These are phyloP conservation scores for Lentinula lateritia DNA, from an alignment of 768 basidiomycete species.

Conservation along the genomic window DNA sequence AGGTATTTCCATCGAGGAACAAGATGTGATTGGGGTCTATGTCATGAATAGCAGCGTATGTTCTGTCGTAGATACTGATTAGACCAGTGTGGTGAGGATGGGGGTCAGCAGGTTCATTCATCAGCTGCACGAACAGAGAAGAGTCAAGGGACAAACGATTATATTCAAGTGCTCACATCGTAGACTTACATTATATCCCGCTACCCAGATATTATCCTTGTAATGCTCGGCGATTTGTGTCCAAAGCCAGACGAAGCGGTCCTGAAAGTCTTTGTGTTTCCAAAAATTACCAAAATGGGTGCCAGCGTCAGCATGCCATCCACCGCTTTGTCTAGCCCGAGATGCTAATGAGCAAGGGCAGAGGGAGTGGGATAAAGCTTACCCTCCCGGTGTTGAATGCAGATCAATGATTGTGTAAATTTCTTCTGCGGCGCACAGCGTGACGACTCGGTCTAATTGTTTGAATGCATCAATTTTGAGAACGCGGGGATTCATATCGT, in stretches of 20 bases:
- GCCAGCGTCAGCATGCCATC: slow-evolving; percentile 53
- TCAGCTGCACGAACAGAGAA: slow-evolving; percentile 16
- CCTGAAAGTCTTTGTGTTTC: slow-evolving; percentile 60
- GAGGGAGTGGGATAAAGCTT: slow-evolving; percentile 49
- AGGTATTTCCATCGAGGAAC: slow-evolving; percentile 60
- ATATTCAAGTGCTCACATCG: neutral
- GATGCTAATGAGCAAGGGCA: slow-evolving; percentile 4
- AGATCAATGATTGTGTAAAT: slow-evolving; percentile 58
- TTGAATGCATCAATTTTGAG: slow-evolving; percentile 50
- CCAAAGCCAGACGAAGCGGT: slow-evolving; percentile 54
- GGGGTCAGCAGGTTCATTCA: slow-evolving; percentile 56
- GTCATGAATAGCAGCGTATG: slow-evolving; percentile 45
- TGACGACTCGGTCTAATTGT: slow-evolving; percentile 54
- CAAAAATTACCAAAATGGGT: slow-evolving; percentile 46
- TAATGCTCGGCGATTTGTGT: slow-evolving; percentile 49
- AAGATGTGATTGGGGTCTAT: slow-evolving; percentile 50
- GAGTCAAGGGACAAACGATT: neutral
- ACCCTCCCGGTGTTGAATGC: slow-evolving; percentile 38
- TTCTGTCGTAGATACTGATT: slow-evolving; percentile 43
- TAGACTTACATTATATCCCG: slow-evolving; percentile 46
- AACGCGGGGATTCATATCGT: slow-evolving; percentile 54
- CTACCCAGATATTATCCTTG: slow-evolving; percentile 52
- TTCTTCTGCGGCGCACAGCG: slow-evolving; percentile 46
- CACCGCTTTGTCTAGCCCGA: slow-evolving; percentile 35
- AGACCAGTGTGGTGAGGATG: slow-evolving; percentile 37